phyloP scores from a whole-genome alignment of 768 basidiomycete species.

The Leccinellum rugosiceps region DNA sequence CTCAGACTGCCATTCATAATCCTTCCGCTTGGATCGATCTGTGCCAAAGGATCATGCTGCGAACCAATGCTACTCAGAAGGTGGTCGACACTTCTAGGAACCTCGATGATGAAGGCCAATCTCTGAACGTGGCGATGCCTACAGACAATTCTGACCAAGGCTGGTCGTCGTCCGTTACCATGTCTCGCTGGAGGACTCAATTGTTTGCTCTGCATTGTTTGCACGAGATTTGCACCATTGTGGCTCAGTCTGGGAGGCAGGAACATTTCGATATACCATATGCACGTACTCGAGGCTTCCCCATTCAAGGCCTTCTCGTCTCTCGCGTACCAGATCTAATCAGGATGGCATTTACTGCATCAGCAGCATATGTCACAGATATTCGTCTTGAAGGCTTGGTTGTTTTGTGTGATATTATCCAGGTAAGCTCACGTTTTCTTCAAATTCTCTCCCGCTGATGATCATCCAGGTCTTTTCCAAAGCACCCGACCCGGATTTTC shows the following conservation, averaged over 20 bases:
- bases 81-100: conserved; percentile 58
- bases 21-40: conserved; percentile 98
- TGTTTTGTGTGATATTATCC: conserved; percentile 88
- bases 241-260: conserved; percentile 64
- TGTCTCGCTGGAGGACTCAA: conserved; percentile 94
- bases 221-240: conserved; percentile 80
- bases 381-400: conserved; percentile 89
- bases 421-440: conserved; percentile 45
- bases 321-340: conserved; percentile 90
- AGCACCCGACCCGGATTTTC: conserved; percentile 90
- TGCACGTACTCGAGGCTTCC: conserved; percentile 59
- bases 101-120: conserved; percentile 91
- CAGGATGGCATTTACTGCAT: conserved; percentile 97
- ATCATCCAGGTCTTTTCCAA: conserved; percentile 72
- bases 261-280: conserved; percentile 83
- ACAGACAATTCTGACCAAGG: conserved; percentile 27
- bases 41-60: conserved; percentile 95
- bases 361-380: conserved; percentile 93
- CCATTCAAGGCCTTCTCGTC: conserved; percentile 64
- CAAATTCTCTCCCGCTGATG: conserved; percentile 3
- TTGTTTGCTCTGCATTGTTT: conserved; percentile 91
- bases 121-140: conserved; percentile 63
- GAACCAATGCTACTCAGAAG: conserved; percentile 83
- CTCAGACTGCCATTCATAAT: conserved; percentile 89
- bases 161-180: conserved; percentile 40